Conservation (phyloP, 1,284 basidiomycete genomes). For the Ustilago hordei region DNA sequence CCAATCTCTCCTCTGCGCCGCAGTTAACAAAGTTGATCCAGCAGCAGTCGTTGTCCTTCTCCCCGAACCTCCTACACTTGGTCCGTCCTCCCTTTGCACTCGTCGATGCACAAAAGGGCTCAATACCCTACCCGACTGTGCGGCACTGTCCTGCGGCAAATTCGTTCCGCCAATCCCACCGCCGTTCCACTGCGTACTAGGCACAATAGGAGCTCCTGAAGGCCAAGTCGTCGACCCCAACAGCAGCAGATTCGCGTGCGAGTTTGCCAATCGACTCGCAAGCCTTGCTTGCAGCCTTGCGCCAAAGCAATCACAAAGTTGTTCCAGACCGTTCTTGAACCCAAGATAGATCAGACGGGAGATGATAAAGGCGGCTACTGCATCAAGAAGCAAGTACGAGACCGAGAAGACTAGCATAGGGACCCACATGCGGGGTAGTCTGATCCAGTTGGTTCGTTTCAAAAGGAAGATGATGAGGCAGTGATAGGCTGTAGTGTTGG, state of each 20-base stretch:
- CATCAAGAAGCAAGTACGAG: slow-evolving; percentile 46
- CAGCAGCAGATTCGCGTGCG: slow-evolving; percentile 20
- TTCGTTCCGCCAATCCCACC: slow-evolving; percentile 44
- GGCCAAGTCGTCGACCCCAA: slow-evolving; percentile 33
- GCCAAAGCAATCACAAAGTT: slow-evolving; percentile 28
- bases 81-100: not conserved
- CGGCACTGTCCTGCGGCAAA: slow-evolving; percentile 13
- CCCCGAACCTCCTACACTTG: not conserved
- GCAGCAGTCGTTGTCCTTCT: not conserved
- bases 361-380: slow-evolving; percentile 35
- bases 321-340: slow-evolving; percentile 13
- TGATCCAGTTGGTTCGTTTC: not conserved
- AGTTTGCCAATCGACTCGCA: slow-evolving; percentile 4
- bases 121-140: slow-evolving; percentile 2
- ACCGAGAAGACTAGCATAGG: slow-evolving; percentile 37
- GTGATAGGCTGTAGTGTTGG: not conserved
- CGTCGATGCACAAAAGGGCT: slow-evolving; percentile 18
- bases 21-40: slow-evolving; percentile 1
- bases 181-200: slow-evolving; percentile 41
- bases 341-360: slow-evolving; percentile 44
- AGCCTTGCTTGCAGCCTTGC: slow-evolving; percentile 30
- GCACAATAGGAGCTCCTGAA: slow-evolving; percentile 28
- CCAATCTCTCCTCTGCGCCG: slow-evolving; percentile 45
- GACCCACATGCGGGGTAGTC: slow-evolving; percentile 22
- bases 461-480: not conserved